Conservation (phyloP, 164 flowering plant species). For the Brasenia schreberi region DNA sequence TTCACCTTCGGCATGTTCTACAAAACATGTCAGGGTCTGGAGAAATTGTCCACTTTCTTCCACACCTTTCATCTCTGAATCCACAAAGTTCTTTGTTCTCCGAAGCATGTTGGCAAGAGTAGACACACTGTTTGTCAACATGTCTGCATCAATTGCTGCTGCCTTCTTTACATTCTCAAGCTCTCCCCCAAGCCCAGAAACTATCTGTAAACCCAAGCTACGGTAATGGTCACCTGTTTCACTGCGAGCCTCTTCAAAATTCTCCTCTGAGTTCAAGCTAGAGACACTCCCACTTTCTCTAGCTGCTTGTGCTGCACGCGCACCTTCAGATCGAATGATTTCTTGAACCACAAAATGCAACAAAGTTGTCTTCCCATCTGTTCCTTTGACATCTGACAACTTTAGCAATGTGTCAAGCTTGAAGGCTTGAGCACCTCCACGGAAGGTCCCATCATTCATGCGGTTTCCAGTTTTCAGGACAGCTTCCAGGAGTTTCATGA, state of each 20-base stretch:
- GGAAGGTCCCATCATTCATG: too few species aligned
- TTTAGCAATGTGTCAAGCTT: too few species aligned
- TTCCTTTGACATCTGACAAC: too few species aligned
- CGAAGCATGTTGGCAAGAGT: conserved; percentile 33
- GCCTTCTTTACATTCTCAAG: too few species aligned
- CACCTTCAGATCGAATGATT: conserved; percentile 31
- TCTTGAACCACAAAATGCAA: too few species aligned
- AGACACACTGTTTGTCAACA: conserved; percentile 36
- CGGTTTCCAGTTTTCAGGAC: too few species aligned
- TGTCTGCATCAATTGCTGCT: conserved; percentile 42
- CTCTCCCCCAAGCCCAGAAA: too few species aligned
- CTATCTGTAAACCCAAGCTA: conserved; percentile 71
- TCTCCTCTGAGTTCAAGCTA: conserved; percentile 42
- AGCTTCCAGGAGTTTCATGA: too few species aligned
- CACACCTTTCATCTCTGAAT: conserved; percentile 35
- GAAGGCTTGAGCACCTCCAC: too few species aligned
- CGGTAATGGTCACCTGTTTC: conserved; percentile 47
- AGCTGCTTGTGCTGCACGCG: conserved; percentile 49
- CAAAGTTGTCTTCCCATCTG: too few species aligned
- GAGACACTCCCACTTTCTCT: conserved; percentile 36
- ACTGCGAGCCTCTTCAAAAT: conserved; percentile 21
- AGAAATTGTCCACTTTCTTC: conserved; percentile 42
- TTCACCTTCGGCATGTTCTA: conserved; percentile 55
- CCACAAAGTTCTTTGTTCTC: conserved; percentile 37
- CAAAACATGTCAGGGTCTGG: conserved; percentile 36